Evolutionary conservation across 2,329 filamentous ascomycete species (phyloP), one percentile per base, ranked within the genome.

Genomic region (Sporothrix curviconia): DNA sequence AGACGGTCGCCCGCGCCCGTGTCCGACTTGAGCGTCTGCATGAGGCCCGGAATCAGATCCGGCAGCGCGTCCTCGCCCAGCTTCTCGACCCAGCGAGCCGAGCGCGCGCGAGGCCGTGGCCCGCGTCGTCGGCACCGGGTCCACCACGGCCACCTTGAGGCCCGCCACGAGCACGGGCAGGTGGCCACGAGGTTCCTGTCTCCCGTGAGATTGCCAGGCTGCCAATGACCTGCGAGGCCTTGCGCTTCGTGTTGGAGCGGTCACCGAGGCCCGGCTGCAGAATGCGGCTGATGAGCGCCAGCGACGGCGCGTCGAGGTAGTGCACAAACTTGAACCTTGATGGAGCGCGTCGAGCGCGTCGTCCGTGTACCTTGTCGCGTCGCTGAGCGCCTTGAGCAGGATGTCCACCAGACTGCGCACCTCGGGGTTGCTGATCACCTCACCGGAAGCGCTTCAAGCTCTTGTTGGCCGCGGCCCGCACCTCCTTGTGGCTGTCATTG

Each of bases 281-380:
- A 65, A 99, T 97, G 62, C 94, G 90, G 47, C 94, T 95, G 62
- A 99, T 90, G 55, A 99, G 81, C 19, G 94, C 94, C 65, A 99
- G 78, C 2, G 95, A 99, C 5, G 94, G 94, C 1, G 95, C 90
- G 71, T 99, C 94, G n/a, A 99, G 81, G 68, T 97, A 99, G 73
- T 99, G 94, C 14, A 96, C 86, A 69, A 99, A 99, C 50, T 91
- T 91, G n/a, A 99, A n/a, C 89, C 74, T 96, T 96, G 76, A 99
- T 96, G 59, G n/a, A 99, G 81, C 0, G 90, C 80, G 70, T 99
- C 92, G 60, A 99, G 78, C 15, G 94, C 94, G 64, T 95, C 89
- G 67, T 99, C 92, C 0, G 95, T 99, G 74, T 96, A 90, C 69
- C 94, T 97, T 0, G 92, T 99, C 1, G 94, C 92, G 69, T 99